Evolutionary conservation across 495 filamentous ascomycete genomes (phyloP), one percentile per base, ranked within the genome.

Genomic region (Aspergillus haitiensis): DNA sequence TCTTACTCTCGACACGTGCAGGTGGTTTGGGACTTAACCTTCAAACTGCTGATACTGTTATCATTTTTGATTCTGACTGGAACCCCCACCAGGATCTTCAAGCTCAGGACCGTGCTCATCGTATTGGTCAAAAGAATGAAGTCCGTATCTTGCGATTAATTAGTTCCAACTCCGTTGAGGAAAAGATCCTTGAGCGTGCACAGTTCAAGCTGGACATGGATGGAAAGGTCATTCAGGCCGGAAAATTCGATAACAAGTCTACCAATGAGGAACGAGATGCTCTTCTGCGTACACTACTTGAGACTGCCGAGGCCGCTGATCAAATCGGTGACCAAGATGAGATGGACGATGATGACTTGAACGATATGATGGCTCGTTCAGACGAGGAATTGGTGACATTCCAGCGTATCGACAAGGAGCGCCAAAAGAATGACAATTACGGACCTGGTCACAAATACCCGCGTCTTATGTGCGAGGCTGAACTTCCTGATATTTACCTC

Each of bases 41-140:
- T 66, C 94, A 98, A 73, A 95, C 93, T 12, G 94, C 94, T 42
- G 94, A 98, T 77, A 98, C 94, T 0, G 94, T 98, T 74, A 96
- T 98, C 68, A 98, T 98, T 63, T 98, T 95, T 74, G 94, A 98
- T 73, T 98, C 94, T 0, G 94, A 98, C 78, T 98, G 94, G 94
- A 98, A 98, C 77, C 94, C 94, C 67, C 94, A 98, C 75, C 94
- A 98, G 75, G 94, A 98, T 88, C 77, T 98, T 70, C 94, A 98
- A 75, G 94, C 94, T 33, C 94, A 98, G 72, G 94, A 98, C 87
- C 93, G 94, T 86, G 94, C 94, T 21, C 94, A 98, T 85, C 94
- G 94, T 87, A 98, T 98, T 63, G 94, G 94, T 52, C 94, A 98
- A 73, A 98, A 98, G 86, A 98, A 98, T 68, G 94, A 98, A 76